Evolutionary conservation across 345 rosid genomes (phyloP), one percentile per base, ranked within the genome.

Genomic region (Anastatica hierochuntica): DNA sequence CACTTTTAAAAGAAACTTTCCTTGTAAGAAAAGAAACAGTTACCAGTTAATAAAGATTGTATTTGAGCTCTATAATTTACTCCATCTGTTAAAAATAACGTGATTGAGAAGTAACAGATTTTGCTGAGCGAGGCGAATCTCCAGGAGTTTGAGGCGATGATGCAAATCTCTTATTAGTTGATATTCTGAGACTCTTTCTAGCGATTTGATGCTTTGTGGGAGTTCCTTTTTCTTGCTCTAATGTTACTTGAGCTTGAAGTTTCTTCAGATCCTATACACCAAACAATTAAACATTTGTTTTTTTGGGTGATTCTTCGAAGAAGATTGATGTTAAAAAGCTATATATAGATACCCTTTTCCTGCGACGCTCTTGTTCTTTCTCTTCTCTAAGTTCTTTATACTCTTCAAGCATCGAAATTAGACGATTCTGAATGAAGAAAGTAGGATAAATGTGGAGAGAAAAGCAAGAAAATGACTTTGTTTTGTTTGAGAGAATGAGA

Each of bases 191-290:
- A 47, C 60, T 66, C 49, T 88, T 92, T 68, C 78, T 88, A 3
- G 71, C 79, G 51, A 67, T 71, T 35, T 58, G 84, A 39, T 77
- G 67, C 74, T 80, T 88, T 3, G 82, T 79, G 42, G 90, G 90
- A 75, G 82, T 83, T 67, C 84, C 79, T 68, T 85, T 88, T 6
- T 88, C 96, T 67, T 85, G 98, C 65, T 88, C 98, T 33, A 86
- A 75, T 58, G 78, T 79, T 14, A 83, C 74, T 67, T 90, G 98
- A 26, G 87, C 84, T 47, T 88, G 95, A 68, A 82, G 80, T 71
- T 88, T 92, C 83, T 92, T 92, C 65, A 83, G 81, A 58, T 88
- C 98, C 98, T 92, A 64, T 4, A 61, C 63, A 26, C 42, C 31
- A 46, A 41, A 57, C 3, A 16, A 34, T 16, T 35, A 43, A 20